A percentile compares a stretch with the other conserved stretches of the same genome.
These are phyloP conservation scores for Fusarium irregulare DNA, from an alignment of 2,329 filamentous ascomycete genomes.

Conservation along the genomic window DNA sequence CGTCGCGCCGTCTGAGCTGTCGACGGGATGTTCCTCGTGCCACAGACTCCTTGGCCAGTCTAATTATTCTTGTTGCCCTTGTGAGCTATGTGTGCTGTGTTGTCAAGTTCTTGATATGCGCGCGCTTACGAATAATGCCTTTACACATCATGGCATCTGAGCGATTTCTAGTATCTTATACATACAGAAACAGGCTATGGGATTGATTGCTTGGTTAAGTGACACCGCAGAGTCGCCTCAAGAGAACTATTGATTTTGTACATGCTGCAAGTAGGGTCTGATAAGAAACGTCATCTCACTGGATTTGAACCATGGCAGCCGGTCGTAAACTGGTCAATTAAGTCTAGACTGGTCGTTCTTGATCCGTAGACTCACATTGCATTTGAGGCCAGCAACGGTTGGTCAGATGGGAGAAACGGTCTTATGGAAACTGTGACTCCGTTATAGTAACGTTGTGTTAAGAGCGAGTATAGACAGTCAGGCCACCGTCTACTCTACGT, in stretches of 20 bases:
- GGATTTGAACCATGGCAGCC: constrained; percentile 1
- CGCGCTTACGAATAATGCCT: constrained; percentile 39
- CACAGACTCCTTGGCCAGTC: constrained; percentile 36
- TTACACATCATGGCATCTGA: constrained; percentile 34
- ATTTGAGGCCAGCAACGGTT: constrained; percentile 26
- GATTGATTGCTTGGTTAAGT: neutral
- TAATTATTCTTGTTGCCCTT: constrained; percentile 19
- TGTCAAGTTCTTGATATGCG: constrained; percentile 20
- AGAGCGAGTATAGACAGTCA: neutral
- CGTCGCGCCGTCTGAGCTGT: constrained; percentile 42
- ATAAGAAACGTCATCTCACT: constrained; percentile 7
- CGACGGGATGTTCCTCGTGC: constrained; percentile 33
- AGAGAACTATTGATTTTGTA: constrained; percentile 24
- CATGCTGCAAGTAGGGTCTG: constrained; percentile 33
- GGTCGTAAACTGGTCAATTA: constrained; percentile 4
- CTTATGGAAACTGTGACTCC: neutral
- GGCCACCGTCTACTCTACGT: neutral
- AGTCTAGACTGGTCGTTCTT: neutral
- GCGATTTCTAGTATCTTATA: constrained; percentile 17
- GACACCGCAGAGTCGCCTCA: constrained; percentile 8
- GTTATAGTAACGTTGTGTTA: neutral
- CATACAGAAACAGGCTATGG: neutral
- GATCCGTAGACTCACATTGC: constrained; percentile 7
- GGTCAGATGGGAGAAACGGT: neutral
- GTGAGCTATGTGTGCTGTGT: constrained; percentile 5